Base-by-base conservation (phyloP, 2,329 filamentous ascomycete genomes). In the Zelopaecilomyces penicillatus region DNA sequence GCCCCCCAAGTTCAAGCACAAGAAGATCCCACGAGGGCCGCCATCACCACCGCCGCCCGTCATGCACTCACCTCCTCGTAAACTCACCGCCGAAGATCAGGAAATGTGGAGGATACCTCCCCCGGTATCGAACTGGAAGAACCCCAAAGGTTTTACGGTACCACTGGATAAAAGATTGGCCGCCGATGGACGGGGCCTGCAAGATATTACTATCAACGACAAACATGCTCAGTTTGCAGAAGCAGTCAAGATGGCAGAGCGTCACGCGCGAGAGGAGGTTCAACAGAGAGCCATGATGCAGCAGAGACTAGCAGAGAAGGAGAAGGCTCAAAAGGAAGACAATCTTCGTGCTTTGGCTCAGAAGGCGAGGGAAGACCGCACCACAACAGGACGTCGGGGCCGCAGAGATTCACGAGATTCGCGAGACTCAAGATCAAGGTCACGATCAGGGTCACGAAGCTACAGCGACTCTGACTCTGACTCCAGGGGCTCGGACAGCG, bases 121-220 rank as follows among this genome's bases (percentile, higher is more conserved):
- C 3, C 87, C 91, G 0, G 83, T 98, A 2, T 95, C 87, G 19
- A 97, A 97, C 65, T 98, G 93, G 93, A 98, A 98, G 77, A 98
- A 98, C 64, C 87, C 91, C 1, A 97, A 97, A 70, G 93, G 93
- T 57, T 98, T 95, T 61, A 98, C 93, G 0, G 87, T 98, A 1
- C 88, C 93, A 0, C 66, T 98, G 42, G 93, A 98, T 64, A 98
- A 98, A 71, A 83, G 93, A 60, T 69, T 98, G 54, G 93, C 93
- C 12, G 91, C 93, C 6, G 91, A 97, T 63, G 93, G 93, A 9
- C 78, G 93, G 57, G 88, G 88, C 1, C 63, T 98, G 50, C 89
- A 96, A 64, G 93, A 98, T 61, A 82, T 95, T 36, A 85, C 88
- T 5, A 97, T 98, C 68, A 97, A 95, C 67, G 93, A 98, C 72